Evolutionary conservation across 140 eudicot genomes (phyloP), one percentile per base, ranked within the genome.

Genomic region (Oenanthe javanica): DNA sequence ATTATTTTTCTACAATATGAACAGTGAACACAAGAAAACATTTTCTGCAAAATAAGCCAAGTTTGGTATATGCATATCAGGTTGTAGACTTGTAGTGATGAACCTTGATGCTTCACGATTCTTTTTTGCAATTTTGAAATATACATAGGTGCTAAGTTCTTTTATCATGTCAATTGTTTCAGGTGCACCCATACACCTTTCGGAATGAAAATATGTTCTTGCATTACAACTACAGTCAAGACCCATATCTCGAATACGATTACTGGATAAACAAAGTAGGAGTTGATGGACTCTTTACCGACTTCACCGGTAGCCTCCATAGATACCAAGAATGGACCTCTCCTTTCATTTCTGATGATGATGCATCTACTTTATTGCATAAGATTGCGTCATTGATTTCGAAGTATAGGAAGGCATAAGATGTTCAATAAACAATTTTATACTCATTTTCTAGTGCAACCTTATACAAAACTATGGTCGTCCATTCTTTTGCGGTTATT

Each of bases 131-230:
- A 38, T 40, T 38, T 4, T 70, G 12, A 70, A 31, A 31, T 31
- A 31, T 31, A 31, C 36, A 31, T 12, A 45, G 43, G 78, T 36
- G 50, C 49, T 21, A 14, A 72, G 50, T 18, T 73, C 2, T 74
- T 74, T 59, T n/a, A n/a, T 63, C 15, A 0, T 78, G 42, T 13
- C 16, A 61, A 25, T 82, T n/a, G 43, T 78, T 84, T 43, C 92
- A 93, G 98, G 98, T 93, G 83, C 98, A 91, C 78, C 94, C 98
- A 43, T 93, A 91, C 87, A 93, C 97, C 16, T 93, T 48, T 78
- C 86, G 97, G 85, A 86, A 91, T 66, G 99, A 94, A 88, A 87
- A 92, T 82, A n/a, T 79, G 74, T 94, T 40, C 82, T 75, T 94
- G 80, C 97, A 90, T 84, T 90, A 89, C 85, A 91, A 94, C 86